Percentiles rank a stretch among this genome's conserved stretches.
phyloP scores from a whole-genome alignment of 2,329 filamentous ascomycete genomes.

The Diaporthe citri region DNA sequence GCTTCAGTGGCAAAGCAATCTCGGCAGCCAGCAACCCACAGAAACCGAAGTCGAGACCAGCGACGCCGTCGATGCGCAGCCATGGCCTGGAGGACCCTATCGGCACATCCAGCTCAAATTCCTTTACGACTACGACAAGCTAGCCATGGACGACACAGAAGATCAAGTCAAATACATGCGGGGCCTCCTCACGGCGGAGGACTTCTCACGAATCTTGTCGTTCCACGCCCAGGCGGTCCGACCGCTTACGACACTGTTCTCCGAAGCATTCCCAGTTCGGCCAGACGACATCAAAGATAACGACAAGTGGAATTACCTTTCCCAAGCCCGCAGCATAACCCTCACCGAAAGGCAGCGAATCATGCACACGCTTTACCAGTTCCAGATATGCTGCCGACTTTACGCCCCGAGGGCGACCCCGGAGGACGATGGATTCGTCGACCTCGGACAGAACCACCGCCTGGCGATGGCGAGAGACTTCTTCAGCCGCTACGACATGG shows the following conservation, averaged over 20 bases:
- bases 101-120: conserved; percentile 3
- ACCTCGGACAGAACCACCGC: not conserved
- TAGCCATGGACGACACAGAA: not conserved
- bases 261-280: not conserved
- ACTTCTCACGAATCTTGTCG: not conserved
- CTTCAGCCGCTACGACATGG: not conserved
- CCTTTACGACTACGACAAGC: not conserved
- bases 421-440: not conserved
- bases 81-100: not conserved
- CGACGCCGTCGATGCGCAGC: not conserved
- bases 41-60: not conserved
- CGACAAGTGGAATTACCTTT: not conserved
- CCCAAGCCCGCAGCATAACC: not conserved
- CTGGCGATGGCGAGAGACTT: not conserved
- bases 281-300: not conserved
- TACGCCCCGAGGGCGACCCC: not conserved
- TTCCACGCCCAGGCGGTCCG: not conserved
- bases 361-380: not conserved
- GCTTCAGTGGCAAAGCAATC: not conserved
- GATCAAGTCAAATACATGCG: not conserved
- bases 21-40: not conserved
- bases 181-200: not conserved
- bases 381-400: not conserved
- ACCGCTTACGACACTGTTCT: not conserved
- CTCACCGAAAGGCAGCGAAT: not conserved